phyloP scores from a whole-genome alignment of 306 rosid species.

The Mucuna pruriens region DNA sequence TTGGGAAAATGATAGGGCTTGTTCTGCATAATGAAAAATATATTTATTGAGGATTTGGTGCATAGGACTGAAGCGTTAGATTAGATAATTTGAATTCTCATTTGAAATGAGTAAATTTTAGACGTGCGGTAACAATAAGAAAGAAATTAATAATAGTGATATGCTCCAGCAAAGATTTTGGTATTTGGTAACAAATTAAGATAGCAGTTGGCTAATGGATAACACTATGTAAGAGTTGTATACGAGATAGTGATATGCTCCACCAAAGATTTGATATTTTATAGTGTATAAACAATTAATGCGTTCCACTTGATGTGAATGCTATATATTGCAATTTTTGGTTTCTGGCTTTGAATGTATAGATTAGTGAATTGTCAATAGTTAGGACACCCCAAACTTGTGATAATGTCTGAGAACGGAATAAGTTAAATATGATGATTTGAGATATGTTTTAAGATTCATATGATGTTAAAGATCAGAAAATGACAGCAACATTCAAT shows the following conservation, averaged over 20 bases:
- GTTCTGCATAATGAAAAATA: not conserved
- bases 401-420: not conserved
- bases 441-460: constrained; percentile 13
- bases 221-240: constrained; percentile 4
- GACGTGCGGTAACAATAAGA: not conserved
- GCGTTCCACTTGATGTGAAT: constrained; percentile 11
- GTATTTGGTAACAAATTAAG: constrained; percentile 7
- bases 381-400: constrained; percentile 28
- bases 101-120: not conserved
- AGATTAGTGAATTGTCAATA: constrained; percentile 24
- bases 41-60: constrained; percentile 8
- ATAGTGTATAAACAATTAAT: not conserved
- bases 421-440: constrained; percentile 4
- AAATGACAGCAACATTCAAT: constrained; percentile 18
- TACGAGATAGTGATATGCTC: constrained; percentile 8
- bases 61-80: constrained; percentile 18
- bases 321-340: constrained; percentile 19
- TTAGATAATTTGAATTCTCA: not conserved
- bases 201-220: constrained; percentile 18
- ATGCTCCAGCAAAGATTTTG: too few species aligned
- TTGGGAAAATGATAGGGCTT: not conserved
- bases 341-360: constrained; percentile 21
- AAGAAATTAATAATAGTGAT: too few species aligned
- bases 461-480: not conserved
- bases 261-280: constrained; percentile 20